Base-by-base conservation (phyloP, 495 filamentous ascomycete species). In the Chaetomium tenue region DNA sequence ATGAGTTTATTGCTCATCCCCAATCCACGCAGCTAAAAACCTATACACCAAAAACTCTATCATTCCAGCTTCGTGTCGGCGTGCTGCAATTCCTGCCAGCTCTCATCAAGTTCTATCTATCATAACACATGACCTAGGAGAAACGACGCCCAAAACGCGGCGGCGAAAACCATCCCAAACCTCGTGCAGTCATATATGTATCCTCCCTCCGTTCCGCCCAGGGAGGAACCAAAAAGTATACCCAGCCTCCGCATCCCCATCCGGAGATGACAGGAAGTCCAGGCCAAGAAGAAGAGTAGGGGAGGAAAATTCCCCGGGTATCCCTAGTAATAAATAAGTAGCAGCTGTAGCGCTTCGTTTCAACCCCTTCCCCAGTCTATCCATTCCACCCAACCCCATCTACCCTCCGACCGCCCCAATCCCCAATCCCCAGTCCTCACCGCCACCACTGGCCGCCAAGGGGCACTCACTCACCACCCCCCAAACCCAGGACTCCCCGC, bases 401-500 rank as follows among this genome's bases (percentile, higher is more conserved):
- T 44, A 44, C 11, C 40, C 13, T 2, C 40, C 46, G 46, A n/a
- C n/a, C n/a, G n/a, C n/a, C n/a, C n/a, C n/a, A n/a, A n/a, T n/a
- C 46, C n/a, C 46, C 18, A 3, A 22, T 23, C 8, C 9, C n/a
- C 18, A 18, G 39, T 40, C 20, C n/a, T 47, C 44, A 47, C n/a
- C 44, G 3, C n/a, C n/a, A 22, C n/a, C 44, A 1, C 15, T 15
- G 1, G 12, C 2, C n/a, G 9, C 18, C 16, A 18, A 2, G 28
- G 6, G 28, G 28, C 6, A 30, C 28, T 30, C 3, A 47, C 25
- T 26, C 39, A 57, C 28, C 62, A 22, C 12, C 25, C 33, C 42
- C 22, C 47, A 20, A 26, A 33, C 54, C 62, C 5, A 22, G 68
- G 68, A 55, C 62, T 71, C 6, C 22, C 67, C 28, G 64, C 59